phyloP scores from a whole-genome alignment of 2,329 filamentous ascomycete species.

The Ustulina deusta region DNA sequence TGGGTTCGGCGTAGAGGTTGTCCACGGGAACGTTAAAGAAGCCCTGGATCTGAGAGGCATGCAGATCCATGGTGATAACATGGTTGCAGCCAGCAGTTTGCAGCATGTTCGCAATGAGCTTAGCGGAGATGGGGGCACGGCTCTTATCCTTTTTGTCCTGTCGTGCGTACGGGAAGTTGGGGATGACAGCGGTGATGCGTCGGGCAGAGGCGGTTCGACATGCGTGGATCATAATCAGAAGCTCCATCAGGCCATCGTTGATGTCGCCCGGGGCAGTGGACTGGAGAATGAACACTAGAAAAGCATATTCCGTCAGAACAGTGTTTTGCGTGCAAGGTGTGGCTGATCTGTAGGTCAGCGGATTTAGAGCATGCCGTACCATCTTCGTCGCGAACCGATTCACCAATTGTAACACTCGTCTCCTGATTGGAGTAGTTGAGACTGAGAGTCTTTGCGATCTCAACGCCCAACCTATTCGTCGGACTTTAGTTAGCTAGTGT shows the following conservation, averaged over 20 bases:
- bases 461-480: conserved; percentile 74
- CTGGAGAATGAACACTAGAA: conserved; percentile 88
- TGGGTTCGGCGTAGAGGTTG: conserved; percentile 93
- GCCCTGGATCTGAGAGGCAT: conserved; percentile 92
- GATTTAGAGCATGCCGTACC: conserved; percentile 54
- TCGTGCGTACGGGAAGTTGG: conserved; percentile 95
- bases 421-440: conserved; percentile 90
- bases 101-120: conserved; percentile 97
- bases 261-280: conserved; percentile 95
- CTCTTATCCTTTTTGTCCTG: conserved; percentile 98
- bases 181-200: conserved; percentile 93
- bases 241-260: conserved; percentile 98
- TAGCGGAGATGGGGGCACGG: conserved; percentile 94
- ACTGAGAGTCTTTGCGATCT: conserved; percentile 82
- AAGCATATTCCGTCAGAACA: conserved; percentile 54
- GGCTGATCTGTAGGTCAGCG: neutral
- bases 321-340: conserved; percentile 53
- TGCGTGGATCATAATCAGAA: conserved; percentile 97
- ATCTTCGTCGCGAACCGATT: conserved; percentile 97
- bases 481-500: conserved; percentile 33
- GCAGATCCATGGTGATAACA: conserved; percentile 95
- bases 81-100: conserved; percentile 93
- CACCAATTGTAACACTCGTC: conserved; percentile 91
- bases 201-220: conserved; percentile 78
- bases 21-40: conserved; percentile 87